phyloP scores from a whole-genome alignment of 148 eudicot genomes.

The Amaranthus hypochondriacus region DNA sequence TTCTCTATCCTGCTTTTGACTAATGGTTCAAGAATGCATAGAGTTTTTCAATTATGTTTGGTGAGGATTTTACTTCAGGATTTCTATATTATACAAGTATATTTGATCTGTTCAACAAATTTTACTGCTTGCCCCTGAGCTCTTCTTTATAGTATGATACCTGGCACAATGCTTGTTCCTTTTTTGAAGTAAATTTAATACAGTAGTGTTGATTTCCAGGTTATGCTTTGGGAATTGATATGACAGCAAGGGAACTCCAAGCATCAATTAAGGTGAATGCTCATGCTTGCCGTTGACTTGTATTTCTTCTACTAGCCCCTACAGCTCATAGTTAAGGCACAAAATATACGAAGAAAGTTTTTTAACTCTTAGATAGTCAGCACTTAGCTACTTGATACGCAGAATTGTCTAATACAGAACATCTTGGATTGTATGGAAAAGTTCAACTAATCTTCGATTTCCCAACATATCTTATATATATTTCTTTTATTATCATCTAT shows the following conservation, averaged over 20 bases:
- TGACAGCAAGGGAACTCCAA: slow-evolving; percentile 92
- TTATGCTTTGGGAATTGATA: slow-evolving; percentile 84
- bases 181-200: neutral
- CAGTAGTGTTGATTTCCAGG: slow-evolving; percentile 33
- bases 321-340: neutral
- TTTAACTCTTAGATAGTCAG: too few relatives aligned
- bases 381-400: too few relatives aligned
- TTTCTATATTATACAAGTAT: neutral
- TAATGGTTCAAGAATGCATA: neutral
- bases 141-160: neutral
- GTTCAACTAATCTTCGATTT: neutral
- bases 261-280: slow-evolving; percentile 67
- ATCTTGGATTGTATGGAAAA: neutral
- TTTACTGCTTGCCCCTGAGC: neutral
- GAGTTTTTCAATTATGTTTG: neutral
- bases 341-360: too few relatives aligned
- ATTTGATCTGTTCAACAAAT: neutral
- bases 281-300: neutral
- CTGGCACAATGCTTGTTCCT: neutral
- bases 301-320: neutral
- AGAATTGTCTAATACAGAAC: too few relatives aligned
- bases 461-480: neutral
- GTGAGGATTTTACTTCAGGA: neutral
- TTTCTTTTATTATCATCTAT: neutral
- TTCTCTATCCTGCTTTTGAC: neutral